Percentiles rank a stretch among this genome's conserved stretches.
Evolutionary conservation across 129 eudicot species (phyloP).

Genomic region (Flaveria bidentis): DNA sequence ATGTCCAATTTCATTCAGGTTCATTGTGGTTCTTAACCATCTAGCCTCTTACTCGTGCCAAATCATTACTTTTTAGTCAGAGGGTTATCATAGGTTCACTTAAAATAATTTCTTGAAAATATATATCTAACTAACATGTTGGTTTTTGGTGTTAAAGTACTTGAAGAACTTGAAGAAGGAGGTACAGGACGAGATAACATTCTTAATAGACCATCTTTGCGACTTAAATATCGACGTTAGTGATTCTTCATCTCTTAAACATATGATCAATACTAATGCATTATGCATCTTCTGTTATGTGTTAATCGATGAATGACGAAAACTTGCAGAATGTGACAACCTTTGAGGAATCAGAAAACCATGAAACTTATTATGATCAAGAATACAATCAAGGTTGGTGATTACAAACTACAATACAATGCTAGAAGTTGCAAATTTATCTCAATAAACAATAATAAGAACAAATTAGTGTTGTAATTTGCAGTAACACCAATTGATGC

Average conservation of each 20-base stretch:
- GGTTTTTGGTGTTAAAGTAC: constrained; percentile 38
- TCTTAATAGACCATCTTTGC: constrained; percentile 48
- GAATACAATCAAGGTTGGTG: constrained; percentile 39
- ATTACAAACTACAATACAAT: constrained; percentile 7
- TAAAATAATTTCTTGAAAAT: too few relatives aligned
- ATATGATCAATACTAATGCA: too few relatives aligned
- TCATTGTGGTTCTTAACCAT: too few relatives aligned
- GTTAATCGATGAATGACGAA: background rate
- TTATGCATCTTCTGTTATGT: background rate
- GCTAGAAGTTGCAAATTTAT: background rate
- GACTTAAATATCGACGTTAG: constrained; percentile 57
- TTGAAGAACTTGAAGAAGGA: constrained; percentile 62
- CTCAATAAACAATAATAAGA: too few relatives aligned
- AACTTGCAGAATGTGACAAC: constrained; percentile 40
- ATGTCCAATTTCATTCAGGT: constrained; percentile 66
- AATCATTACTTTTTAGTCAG: too few relatives aligned
- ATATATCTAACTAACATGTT: background rate
- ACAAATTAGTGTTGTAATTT: background rate
- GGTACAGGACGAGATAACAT: constrained; percentile 61
- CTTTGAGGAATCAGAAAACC: constrained; percentile 34
- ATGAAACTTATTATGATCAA: constrained; percentile 30
- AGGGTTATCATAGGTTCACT: too few relatives aligned
- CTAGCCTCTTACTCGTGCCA: too few relatives aligned
- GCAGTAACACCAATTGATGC: constrained; percentile 43
- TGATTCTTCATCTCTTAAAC: background rate